phyloP scores from a whole-genome alignment of 768 basidiomycete genomes.

The Lenzites betulinus region DNA sequence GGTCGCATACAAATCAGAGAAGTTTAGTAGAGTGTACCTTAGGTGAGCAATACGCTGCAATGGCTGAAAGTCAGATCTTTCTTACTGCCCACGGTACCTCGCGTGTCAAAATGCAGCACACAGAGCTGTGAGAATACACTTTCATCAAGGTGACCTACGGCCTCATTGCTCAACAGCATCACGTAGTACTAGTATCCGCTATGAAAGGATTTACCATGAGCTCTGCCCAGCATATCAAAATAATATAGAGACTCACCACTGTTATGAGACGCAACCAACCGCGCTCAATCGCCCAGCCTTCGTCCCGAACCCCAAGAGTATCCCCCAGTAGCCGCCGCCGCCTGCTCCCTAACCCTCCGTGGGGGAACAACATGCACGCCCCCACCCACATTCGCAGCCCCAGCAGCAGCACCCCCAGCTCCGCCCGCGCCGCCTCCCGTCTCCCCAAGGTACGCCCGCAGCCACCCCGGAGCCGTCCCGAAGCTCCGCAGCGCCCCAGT shows the following conservation, averaged over 20 bases:
- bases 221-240: not conserved
- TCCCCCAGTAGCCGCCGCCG: slow-evolving; percentile 31
- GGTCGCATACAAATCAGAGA: not conserved
- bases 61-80: not conserved
- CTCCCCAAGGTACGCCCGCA: slow-evolving; percentile 39
- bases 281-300: slow-evolving; percentile 43
- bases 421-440: slow-evolving; percentile 44
- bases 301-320: slow-evolving; percentile 58
- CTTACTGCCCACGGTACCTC: too few relatives aligned
- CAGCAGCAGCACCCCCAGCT: slow-evolving; percentile 30
- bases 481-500: slow-evolving; percentile 43
- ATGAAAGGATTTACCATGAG: not conserved
- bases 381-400: slow-evolving; percentile 37
- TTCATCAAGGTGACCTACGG: too few relatives aligned
- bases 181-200: not conserved
- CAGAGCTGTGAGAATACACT: too few relatives aligned
- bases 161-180: not conserved
- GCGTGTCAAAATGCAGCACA: too few relatives aligned
- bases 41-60: not conserved
- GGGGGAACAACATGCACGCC: slow-evolving; percentile 64
- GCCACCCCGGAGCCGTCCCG: slow-evolving; percentile 61
- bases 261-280: not conserved
- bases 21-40: not conserved
- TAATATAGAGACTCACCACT: not conserved
- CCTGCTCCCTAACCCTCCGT: slow-evolving; percentile 25